Base-by-base conservation (phyloP, 176 grass and related monocot species). In the Miscanthus lutarioriparius region DNA sequence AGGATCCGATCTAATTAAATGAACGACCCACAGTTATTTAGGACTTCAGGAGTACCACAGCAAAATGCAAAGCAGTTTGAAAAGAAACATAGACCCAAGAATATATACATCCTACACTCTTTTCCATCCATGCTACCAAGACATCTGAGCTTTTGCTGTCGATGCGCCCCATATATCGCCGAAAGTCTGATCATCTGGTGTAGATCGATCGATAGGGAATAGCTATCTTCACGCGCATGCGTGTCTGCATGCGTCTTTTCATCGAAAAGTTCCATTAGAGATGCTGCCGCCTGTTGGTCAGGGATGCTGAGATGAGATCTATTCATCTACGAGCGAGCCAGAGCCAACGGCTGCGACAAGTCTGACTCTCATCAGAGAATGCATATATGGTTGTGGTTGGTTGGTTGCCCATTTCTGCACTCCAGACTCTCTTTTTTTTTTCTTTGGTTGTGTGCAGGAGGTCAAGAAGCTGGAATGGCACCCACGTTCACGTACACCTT, bases 391-490 rank as follows among this genome's bases (percentile, higher is more conserved):
- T 13, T 59, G 51, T 64, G 64, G 67, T 13, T 59, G 51, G 19
- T 70, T 82, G 79, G 47, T 22, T 10, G 37, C 8, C 33, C 15
- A 63, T 76, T 32, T 70, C 64, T 38, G 70, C 62, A 54, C 19
- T 54, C 51, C 6, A 16, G 14, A 48, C 45, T 68, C 3, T 30
- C 39, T 67, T 77, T 67, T 13, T 30, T 40, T 67, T 77, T 68
- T 5, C 64, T 78, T 39, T 22, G 3, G 11, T 44, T 27, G 25
- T 74, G 25, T 45, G 19, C 22, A 61, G 69, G 16, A 84, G 59
- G 76, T 84, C 68, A 80, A 89, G 47, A 74, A 80, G 13, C 40
- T 28, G 67, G 58, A 74, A 74, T 73, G 54, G 53, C 51, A 56
- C 17, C 48, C 54, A 38, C 49, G 37, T 53, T 44, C 19, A 64